Percentiles rank a stretch among this genome's conserved stretches.
phyloP scores from a whole-genome alignment of 352 stramenopile genomes.

The Phytophthora vignae region DNA sequence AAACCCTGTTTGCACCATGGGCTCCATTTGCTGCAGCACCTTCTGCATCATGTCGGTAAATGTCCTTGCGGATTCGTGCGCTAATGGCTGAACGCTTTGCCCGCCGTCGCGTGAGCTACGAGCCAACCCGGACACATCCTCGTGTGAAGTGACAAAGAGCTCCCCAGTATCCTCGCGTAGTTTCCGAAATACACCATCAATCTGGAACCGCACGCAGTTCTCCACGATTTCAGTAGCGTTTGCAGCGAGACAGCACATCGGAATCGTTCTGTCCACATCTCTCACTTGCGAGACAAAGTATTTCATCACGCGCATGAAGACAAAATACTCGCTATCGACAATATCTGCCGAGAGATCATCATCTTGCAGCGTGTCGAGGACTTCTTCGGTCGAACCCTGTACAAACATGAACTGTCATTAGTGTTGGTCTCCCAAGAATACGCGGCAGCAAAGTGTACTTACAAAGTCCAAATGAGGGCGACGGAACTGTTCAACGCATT shows the following conservation, averaged over 20 bases:
- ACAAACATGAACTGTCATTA: constrained; percentile 5
- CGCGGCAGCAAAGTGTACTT: constrained; percentile 13
- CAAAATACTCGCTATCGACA: constrained; percentile 75
- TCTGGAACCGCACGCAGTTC: constrained; percentile 79
- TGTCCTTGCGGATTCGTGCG: constrained; percentile 56
- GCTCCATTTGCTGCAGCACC: constrained; percentile 81
- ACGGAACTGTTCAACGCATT: constrained; percentile 63
- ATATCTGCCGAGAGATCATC: constrained; percentile 33
- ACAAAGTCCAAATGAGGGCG: constrained; percentile 70
- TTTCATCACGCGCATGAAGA: constrained; percentile 87
- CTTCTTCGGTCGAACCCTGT: constrained; percentile 61
- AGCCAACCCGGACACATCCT: constrained; percentile 50
- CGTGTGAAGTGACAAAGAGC: constrained; percentile 60
- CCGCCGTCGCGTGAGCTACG: constrained; percentile 37
- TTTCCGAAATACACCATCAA: constrained; percentile 74
- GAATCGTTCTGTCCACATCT: constrained; percentile 61
- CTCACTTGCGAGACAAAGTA: constrained; percentile 74
- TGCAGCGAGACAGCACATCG: constrained; percentile 56
- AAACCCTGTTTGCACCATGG: constrained; percentile 72
- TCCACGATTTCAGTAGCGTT: constrained; percentile 65
- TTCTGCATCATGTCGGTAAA: constrained; percentile 85
- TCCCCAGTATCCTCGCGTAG: constrained; percentile 69
- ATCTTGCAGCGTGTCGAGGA: constrained; percentile 37
- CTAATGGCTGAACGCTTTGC: constrained; percentile 63
- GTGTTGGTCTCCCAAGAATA: not conserved